Evolutionary conservation across 768 basidiomycete genomes (phyloP).

Genomic region (Dioszegia crocea): DNA sequence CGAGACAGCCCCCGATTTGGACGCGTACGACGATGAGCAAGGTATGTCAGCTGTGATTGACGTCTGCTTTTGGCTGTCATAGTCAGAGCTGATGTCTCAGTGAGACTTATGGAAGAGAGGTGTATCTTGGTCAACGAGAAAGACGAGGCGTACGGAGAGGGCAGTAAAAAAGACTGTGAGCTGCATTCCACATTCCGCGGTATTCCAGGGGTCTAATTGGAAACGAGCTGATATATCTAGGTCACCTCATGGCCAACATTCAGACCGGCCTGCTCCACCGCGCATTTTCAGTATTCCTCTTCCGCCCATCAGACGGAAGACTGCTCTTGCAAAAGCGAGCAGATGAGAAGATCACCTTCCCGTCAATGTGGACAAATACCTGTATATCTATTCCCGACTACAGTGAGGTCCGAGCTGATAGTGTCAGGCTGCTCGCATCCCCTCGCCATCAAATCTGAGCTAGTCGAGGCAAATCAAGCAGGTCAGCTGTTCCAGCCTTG

Average conservation of each 20-base stretch:
- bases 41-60: no score
- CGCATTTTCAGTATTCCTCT: conserved; percentile 96
- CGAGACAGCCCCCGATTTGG: not conserved
- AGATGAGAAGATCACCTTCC: conserved; percentile 98
- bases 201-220: conserved; percentile 15
- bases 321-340: conserved; percentile 92
- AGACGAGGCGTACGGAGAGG: conserved; percentile 49
- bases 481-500: conserved; percentile 35
- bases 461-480: conserved; percentile 70
- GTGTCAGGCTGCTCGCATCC: conserved; percentile 98
- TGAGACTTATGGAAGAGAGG: conserved; percentile 87
- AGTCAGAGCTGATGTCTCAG: conserved; percentile 77
- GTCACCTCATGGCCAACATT: conserved; percentile 97
- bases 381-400: conserved; percentile 52
- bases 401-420: no score
- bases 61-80: no score
- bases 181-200: no score
- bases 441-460: conserved; percentile 65
- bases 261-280: conserved; percentile 86
- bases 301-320: conserved; percentile 88
- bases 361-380: conserved; percentile 99
- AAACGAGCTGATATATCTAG: conserved; percentile 52
- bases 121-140: conserved; percentile 48
- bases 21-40: no score
- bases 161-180: conserved; percentile 95